Base-by-base conservation (phyloP, 345 rosid genomes). In the Hibiscus mutabilis region DNA sequence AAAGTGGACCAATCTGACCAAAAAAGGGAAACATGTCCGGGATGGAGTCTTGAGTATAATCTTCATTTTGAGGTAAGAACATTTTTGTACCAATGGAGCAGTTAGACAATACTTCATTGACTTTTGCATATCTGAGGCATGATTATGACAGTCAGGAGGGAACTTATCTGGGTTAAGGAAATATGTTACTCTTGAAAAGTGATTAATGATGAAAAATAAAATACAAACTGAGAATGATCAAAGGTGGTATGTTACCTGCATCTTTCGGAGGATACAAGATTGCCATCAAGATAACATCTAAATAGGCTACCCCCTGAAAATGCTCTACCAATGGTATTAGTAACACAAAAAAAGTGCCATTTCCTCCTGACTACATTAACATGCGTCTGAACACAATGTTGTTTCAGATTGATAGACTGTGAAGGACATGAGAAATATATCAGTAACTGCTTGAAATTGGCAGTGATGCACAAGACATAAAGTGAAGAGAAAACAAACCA, bases 1-100 rank as follows among this genome's bases (percentile, higher is more conserved):
- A 93, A 69, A 91, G 78, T 46, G 98, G 98, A 67, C 98, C 98
- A 70, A 93, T 89, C 86, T 93, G 98, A 73, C 98, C 97, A 77
- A 85, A 78, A 80, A 93, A 88, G 56, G 96, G 85, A 70, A 73
- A 71, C 19, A 79, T 81, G 78, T 88, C 93, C 76, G 74, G 82
- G 66, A 80, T 55, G 56, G 63, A 75, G 46, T 88, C 88, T n/a
- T 62, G 70, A 74, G 81, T 78, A 71, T 68, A 76, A 16, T 87
- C 85, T 76, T 83, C 90, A 83, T 72, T 80, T 62, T 73, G 86
- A 60, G 87, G 87, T 73, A 82, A 71, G 67, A 79, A 68, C 60
- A 81, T 46, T 75, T 85, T 88, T 85, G 86, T 87, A 60, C 97
- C 98, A 81, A 93, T 83, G 49, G 82, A 81, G 83, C 94, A 89